Percentiles rank a stretch among this genome's conserved stretches.
phyloP scores from a whole-genome alignment of 176 grass and related monocot genomes.

The Carex kokanica region DNA sequence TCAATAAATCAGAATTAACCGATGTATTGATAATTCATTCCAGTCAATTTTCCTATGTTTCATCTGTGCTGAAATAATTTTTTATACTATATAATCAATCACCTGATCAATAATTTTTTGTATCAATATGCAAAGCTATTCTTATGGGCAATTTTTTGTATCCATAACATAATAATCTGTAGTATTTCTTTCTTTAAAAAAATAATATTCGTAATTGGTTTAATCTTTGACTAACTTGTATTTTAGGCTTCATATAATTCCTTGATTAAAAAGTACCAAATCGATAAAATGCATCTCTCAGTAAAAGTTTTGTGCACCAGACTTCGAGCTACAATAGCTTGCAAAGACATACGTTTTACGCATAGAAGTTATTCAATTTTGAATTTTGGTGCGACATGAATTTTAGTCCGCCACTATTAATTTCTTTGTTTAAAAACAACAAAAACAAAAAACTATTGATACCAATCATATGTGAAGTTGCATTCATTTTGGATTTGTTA shows the following conservation, averaged over 20 bases:
- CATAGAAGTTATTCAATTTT: neutral
- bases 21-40: neutral
- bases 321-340: neutral
- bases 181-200: neutral
- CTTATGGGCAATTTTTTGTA: neutral
- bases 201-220: neutral
- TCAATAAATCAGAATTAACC: neutral
- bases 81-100: neutral
- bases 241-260: neutral
- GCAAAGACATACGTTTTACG: neutral
- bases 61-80: neutral
- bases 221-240: neutral
- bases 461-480: too few species aligned
- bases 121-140: neutral
- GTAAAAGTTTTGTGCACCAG: neutral
- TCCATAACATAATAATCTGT: neutral
- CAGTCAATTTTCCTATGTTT: neutral
- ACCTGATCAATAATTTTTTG: neutral
- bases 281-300: neutral
- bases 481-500: too few species aligned
- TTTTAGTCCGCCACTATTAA: neutral
- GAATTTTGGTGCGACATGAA: neutral
- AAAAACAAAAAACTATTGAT: neutral
- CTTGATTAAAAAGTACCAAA: too few species aligned
- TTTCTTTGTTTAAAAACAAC: neutral